A percentile compares a stretch with the other conserved stretches of the same genome.
These are phyloP conservation scores for Flaveria floridana DNA, from an alignment of 140 eudicot genomes.

Conservation along the genomic window DNA sequence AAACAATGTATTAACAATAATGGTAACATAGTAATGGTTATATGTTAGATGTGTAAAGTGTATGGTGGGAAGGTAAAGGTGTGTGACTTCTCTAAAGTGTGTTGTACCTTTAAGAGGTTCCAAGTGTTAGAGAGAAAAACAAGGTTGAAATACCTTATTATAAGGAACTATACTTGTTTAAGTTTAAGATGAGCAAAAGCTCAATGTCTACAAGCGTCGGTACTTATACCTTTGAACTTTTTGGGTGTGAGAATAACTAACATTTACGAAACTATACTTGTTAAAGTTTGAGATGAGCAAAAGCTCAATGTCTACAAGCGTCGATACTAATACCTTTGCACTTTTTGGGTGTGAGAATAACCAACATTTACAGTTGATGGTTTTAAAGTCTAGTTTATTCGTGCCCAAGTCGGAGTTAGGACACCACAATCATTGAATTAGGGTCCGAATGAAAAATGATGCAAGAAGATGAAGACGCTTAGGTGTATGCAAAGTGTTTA, in stretches of 20 bases:
- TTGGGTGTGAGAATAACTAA: not conserved
- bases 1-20: not conserved
- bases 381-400: constrained; percentile 4
- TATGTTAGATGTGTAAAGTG: not conserved
- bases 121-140: not conserved
- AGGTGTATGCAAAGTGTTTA: not conserved
- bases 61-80: not conserved
- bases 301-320: not conserved
- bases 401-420: not conserved
- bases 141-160: not conserved
- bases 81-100: not conserved
- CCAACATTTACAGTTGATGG: not conserved
- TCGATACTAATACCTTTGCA: not conserved
- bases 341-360: not conserved
- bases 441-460: not conserved
- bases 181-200: not conserved
- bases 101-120: not conserved
- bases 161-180: not conserved
- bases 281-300: not conserved
- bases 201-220: not conserved
- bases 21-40: not conserved
- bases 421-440: not conserved
- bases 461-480: not conserved
- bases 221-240: not conserved
- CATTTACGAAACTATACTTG: not conserved